Percentiles rank a stretch among this genome's conserved stretches.
phyloP scores from a whole-genome alignment of 768 basidiomycete genomes.

The Calvatia gigantea region DNA sequence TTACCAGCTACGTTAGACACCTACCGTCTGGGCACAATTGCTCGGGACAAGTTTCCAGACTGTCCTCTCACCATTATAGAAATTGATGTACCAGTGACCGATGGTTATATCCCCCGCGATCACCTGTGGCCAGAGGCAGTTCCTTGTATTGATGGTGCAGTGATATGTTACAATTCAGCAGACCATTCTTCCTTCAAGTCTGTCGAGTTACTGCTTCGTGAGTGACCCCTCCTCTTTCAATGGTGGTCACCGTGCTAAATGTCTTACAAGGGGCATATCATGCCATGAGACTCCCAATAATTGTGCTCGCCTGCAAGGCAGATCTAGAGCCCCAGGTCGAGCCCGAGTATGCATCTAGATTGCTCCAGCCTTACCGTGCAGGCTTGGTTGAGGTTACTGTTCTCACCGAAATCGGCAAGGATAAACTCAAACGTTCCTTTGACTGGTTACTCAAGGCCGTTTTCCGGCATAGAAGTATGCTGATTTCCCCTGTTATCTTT shows the following conservation, averaged over 20 bases:
- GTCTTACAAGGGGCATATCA: constrained; percentile 49
- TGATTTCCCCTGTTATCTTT: neutral
- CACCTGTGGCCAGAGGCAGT: constrained; percentile 47
- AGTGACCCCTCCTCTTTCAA: constrained; percentile 28
- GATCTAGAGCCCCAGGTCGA: constrained; percentile 63
- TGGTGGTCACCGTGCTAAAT: neutral
- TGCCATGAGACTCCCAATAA: constrained; percentile 53
- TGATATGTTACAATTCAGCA: constrained; percentile 84
- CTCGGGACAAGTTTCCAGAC: constrained; percentile 25
- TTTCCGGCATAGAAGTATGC: constrained; percentile 28
- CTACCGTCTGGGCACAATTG: constrained; percentile 21
- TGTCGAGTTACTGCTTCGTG: constrained; percentile 69
- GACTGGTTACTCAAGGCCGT: constrained; percentile 71
- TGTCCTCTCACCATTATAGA: constrained; percentile 52
- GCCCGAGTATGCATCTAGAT: constrained; percentile 44
- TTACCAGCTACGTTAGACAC: constrained; percentile 22
- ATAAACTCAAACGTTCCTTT: constrained; percentile 72
- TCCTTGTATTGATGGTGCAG: constrained; percentile 68
- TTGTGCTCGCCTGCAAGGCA: constrained; percentile 87
- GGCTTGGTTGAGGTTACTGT: constrained; percentile 76
- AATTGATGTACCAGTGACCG: constrained; percentile 42
- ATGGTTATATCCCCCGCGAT: constrained; percentile 23
- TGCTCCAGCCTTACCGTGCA: constrained; percentile 62
- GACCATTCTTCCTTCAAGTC: constrained; percentile 58
- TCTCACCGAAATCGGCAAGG: constrained; percentile 51